These are phyloP conservation scores for Dactylonectria macrodidyma DNA, from an alignment of 2,329 filamentous ascomycete species.

Conservation along the genomic window DNA sequence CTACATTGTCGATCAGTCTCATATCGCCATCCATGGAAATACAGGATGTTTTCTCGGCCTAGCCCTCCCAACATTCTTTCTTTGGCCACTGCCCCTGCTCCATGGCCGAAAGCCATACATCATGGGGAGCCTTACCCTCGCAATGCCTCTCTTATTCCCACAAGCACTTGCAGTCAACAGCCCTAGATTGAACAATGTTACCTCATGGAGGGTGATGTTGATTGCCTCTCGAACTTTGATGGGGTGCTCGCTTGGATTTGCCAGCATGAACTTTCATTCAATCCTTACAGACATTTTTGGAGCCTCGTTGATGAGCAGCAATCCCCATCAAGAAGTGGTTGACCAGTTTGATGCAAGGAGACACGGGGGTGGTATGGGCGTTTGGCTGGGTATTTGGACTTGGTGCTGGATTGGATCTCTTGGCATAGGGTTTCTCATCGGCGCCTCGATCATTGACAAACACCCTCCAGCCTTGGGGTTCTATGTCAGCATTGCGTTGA, in stretches of 20 bases:
- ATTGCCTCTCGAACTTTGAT: conserved; percentile 76
- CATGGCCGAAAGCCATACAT: conserved; percentile 86
- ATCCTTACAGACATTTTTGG: conserved; percentile 83
- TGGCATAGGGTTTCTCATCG: conserved; percentile 79
- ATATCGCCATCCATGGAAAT: conserved; percentile 80
- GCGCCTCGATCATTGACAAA: conserved; percentile 77
- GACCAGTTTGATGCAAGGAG: conserved; percentile 78
- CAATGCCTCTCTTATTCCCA: conserved; percentile 82
- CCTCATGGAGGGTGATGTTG: conserved; percentile 71
- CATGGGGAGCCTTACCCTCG: conserved; percentile 76
- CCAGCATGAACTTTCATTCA: conserved; percentile 82
- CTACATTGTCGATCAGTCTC: conserved; percentile 78
- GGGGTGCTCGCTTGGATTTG: conserved; percentile 80
- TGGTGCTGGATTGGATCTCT: conserved; percentile 84
- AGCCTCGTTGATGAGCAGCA: conserved; percentile 79
- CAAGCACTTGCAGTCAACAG: conserved; percentile 77
- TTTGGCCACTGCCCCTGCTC: conserved; percentile 81
- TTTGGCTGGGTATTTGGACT: conserved; percentile 85
- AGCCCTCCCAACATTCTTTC: conserved; percentile 77
- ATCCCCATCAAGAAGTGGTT: conserved; percentile 81
- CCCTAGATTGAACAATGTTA: conserved; percentile 69
- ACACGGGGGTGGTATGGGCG: conserved; percentile 83
- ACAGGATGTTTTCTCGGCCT: conserved; percentile 80
- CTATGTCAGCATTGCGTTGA: conserved; percentile 79
- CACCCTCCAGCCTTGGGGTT: conserved; percentile 81